A percentile compares a stretch with the other conserved stretches of the same genome.
phyloP scores from a whole-genome alignment of 306 rosid genomes.

The Sphenostylis stenocarpa region DNA sequence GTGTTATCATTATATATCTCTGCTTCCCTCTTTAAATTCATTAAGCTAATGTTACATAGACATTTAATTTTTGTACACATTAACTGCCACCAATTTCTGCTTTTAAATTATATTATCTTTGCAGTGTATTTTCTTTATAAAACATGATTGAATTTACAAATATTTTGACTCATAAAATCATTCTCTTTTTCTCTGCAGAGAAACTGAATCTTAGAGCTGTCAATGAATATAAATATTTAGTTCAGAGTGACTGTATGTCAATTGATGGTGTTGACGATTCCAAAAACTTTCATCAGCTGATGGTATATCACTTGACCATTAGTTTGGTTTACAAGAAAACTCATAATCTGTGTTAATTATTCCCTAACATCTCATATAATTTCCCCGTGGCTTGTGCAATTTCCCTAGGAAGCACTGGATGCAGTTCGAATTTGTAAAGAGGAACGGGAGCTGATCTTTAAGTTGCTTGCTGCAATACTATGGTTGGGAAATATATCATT shows the following conservation, averaged over 20 bases:
- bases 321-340: slow-evolving; percentile 19
- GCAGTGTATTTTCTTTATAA: slow-evolving; percentile 25
- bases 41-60: background rate
- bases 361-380: slow-evolving; percentile 13
- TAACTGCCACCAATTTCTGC: slow-evolving; percentile 18
- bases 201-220: slow-evolving; percentile 68
- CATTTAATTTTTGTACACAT: slow-evolving; percentile 13
- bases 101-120: slow-evolving; percentile 11
- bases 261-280: slow-evolving; percentile 79
- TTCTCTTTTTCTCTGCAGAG: slow-evolving; percentile 59
- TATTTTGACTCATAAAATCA: slow-evolving; percentile 28
- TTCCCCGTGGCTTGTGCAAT: slow-evolving; percentile 24
- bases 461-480: slow-evolving; percentile 74
- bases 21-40: slow-evolving; percentile 10
- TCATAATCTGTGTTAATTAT: slow-evolving; percentile 30
- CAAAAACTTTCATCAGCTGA: slow-evolving; percentile 53
- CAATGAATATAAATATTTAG: slow-evolving; percentile 76
- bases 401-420: slow-evolving; percentile 66
- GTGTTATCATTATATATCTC: background rate
- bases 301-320: slow-evolving; percentile 51
- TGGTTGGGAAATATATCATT: slow-evolving; percentile 98
- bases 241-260: slow-evolving; percentile 69
- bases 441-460: slow-evolving; percentile 72
- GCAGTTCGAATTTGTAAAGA: slow-evolving; percentile 55
- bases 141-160: background rate